Base-by-base conservation (phyloP, 495 filamentous ascomycete genomes). In the Neurospora cerealis region DNA sequence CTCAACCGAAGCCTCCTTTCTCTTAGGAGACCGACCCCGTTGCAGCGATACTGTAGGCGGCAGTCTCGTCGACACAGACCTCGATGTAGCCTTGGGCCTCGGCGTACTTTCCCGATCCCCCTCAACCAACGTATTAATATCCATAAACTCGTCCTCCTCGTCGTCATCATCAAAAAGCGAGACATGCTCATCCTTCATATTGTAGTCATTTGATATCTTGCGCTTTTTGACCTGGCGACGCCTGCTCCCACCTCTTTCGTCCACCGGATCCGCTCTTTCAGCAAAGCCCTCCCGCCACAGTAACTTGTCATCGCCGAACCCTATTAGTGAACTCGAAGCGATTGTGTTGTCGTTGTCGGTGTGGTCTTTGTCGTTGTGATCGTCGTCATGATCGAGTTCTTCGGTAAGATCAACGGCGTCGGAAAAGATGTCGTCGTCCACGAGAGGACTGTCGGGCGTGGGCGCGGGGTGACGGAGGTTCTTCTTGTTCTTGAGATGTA, bases 381-480 rank as follows among this genome's bases (percentile, higher is more conserved):
- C 19, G n/a, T 46, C 8, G 84, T 76, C 38, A 48, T 72, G 74
- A 77, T 82, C 88, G 46, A 88, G 24, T 34, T 66, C 89, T 17
- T 86, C 88, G 1, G 93, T 96, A 46, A 96, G 80, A 77, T 96
- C 93, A 72, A 96, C 86, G 0, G 90, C 83, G 69, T 92, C 90
- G 40, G 72, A 72, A 15, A 71, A 74, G 6, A 91, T 54, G 24
- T 77, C 76, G 7, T 69, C 69, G 24, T 80, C 75, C 10, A 76
- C 32, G 19, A 73, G 46, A 19, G 72, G 11, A 21, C 75, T 41
- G 36, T 69, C 41, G 69, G 69, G 21, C 28, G 73, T 48, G 11
- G 41, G 40, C 5, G 36, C 15, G 0, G 73, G 37, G 10, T 70
- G 11, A 8, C 39, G 71, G 3, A 70, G 8, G 2, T 66, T 69